A percentile compares a stretch with the other conserved stretches of the same genome.
phyloP scores from a whole-genome alignment of 2,329 filamentous ascomycete species.

The Lojkania enalia region DNA sequence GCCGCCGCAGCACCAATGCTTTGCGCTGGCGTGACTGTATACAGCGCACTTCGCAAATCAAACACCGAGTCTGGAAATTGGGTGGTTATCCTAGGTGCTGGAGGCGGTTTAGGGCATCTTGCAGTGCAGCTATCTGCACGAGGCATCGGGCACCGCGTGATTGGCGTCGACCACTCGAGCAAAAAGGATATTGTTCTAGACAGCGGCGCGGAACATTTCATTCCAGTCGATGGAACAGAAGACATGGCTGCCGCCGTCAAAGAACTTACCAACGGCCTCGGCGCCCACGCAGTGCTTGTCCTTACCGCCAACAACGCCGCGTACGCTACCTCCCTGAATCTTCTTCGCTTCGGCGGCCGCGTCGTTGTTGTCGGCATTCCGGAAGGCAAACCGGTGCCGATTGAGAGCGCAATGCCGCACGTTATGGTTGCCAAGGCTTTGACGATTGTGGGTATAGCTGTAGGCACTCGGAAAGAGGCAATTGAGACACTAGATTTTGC shows the following conservation, averaged over 20 bases:
- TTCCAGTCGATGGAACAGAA: slow-evolving; percentile 61
- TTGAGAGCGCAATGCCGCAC: slow-evolving; percentile 47
- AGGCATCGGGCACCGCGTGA: slow-evolving; percentile 66
- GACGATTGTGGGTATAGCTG: slow-evolving; percentile 51
- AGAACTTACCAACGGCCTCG: slow-evolving; percentile 59
- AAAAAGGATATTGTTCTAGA: slow-evolving; percentile 65
- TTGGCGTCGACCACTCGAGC: slow-evolving; percentile 66
- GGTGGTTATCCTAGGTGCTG: slow-evolving; percentile 61
- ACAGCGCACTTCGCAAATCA: slow-evolving; percentile 65
- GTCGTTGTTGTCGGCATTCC: slow-evolving; percentile 54
- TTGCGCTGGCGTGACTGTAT: slow-evolving; percentile 70
- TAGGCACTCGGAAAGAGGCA: slow-evolving; percentile 52
- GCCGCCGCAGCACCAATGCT: slow-evolving; percentile 50
- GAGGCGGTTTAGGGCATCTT: slow-evolving; percentile 67
- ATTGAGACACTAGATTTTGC: slow-evolving; percentile 55
- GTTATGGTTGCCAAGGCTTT: slow-evolving; percentile 48
- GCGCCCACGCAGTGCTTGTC: slow-evolving; percentile 64
- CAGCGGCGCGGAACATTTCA: slow-evolving; percentile 68
- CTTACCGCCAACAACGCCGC: slow-evolving; percentile 53
- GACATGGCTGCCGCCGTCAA: slow-evolving; percentile 60
- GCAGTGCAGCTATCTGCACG: slow-evolving; percentile 62
- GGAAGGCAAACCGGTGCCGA: slow-evolving; percentile 52
- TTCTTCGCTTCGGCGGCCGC: slow-evolving; percentile 51
- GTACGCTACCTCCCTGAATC: slow-evolving; percentile 46
- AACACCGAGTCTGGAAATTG: slow-evolving; percentile 62